phyloP scores from a whole-genome alignment of 164 flowering plant genomes.

The Protea cynaroides region DNA sequence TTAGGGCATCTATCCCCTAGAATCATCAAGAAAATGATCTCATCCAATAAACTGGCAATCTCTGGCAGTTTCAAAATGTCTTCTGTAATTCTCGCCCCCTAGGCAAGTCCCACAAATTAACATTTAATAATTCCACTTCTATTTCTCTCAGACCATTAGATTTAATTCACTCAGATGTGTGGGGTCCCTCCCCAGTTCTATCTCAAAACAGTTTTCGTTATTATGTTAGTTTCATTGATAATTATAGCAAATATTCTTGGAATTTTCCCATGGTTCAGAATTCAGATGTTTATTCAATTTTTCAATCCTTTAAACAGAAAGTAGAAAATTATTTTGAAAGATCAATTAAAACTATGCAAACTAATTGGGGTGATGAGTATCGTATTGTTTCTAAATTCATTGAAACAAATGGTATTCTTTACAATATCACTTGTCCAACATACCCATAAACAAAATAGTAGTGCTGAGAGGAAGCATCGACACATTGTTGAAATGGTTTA shows the following conservation, averaged over 20 bases:
- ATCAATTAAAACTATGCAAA: neutral
- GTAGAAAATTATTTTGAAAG: neutral
- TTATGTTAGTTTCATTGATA: neutral
- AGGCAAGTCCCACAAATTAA: neutral
- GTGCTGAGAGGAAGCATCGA: conserved; percentile 1
- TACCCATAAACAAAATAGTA: conserved; percentile 2
- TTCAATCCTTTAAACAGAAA: neutral
- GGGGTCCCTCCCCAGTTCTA: neutral
- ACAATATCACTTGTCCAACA: neutral
- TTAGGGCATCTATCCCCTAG: too few relatives aligned
- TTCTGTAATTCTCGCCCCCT: neutral
- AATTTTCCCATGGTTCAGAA: neutral
- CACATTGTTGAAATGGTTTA: conserved; percentile 1
- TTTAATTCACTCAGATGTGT: neutral
- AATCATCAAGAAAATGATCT: neutral
- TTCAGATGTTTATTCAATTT: neutral
- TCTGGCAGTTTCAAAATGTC: too few relatives aligned
- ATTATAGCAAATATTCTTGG: neutral
- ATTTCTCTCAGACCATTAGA: neutral
- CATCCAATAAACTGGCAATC: neutral
- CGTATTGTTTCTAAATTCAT: too few relatives aligned
- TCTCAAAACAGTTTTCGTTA: neutral
- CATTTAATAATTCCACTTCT: neutral
- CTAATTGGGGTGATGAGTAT: neutral
- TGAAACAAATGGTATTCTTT: neutral